A percentile compares a stretch with the other conserved stretches of the same genome.
These are phyloP conservation scores for Hypholoma sublateritium DNA, from an alignment of 768 basidiomycete genomes.

Conservation along the genomic window DNA sequence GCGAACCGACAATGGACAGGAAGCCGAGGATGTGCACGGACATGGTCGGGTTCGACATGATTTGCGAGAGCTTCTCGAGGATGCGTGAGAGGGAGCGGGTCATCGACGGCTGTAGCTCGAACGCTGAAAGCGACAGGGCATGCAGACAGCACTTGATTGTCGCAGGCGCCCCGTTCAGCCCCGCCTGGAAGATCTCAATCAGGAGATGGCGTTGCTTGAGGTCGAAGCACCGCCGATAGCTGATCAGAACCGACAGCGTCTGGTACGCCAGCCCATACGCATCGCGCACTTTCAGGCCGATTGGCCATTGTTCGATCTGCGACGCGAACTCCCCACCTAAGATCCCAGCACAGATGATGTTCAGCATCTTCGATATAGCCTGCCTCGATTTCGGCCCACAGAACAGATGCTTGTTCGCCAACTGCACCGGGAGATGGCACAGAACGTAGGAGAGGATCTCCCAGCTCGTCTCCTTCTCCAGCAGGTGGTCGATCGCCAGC, in stretches of 20 bases:
- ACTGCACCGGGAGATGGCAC: constrained; percentile 86
- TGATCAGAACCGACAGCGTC: constrained; percentile 82
- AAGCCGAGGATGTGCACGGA: constrained; percentile 96
- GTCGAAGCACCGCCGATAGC: constrained; percentile 82
- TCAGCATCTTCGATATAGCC: constrained; percentile 61
- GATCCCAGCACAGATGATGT: constrained; percentile 67
- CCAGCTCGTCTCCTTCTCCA: constrained; percentile 83
- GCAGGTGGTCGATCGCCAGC: constrained; percentile 53
- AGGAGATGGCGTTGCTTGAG: constrained; percentile 61
- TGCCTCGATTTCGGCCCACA: constrained; percentile 82
- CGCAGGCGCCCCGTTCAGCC: constrained; percentile 66
- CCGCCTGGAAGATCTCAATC: constrained; percentile 72
- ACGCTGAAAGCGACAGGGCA: constrained; percentile 83
- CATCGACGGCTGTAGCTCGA: constrained; percentile 82
- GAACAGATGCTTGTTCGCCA: constrained; percentile 95
- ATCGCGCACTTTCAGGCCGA: constrained; percentile 68
- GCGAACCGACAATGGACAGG: constrained; percentile 81
- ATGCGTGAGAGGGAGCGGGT: constrained; percentile 79
- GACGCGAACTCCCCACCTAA: constrained; percentile 55
- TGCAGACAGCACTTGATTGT: constrained; percentile 90
- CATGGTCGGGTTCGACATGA: constrained; percentile 92
- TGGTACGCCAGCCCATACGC: constrained; percentile 88
- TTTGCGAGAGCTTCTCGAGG: constrained; percentile 84
- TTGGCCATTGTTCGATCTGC: constrained; percentile 58
- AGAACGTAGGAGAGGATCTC: constrained; percentile 91